phyloP scores from a whole-genome alignment of 2,329 filamentous ascomycete species.

The Pseudohalonectria lignicola region DNA sequence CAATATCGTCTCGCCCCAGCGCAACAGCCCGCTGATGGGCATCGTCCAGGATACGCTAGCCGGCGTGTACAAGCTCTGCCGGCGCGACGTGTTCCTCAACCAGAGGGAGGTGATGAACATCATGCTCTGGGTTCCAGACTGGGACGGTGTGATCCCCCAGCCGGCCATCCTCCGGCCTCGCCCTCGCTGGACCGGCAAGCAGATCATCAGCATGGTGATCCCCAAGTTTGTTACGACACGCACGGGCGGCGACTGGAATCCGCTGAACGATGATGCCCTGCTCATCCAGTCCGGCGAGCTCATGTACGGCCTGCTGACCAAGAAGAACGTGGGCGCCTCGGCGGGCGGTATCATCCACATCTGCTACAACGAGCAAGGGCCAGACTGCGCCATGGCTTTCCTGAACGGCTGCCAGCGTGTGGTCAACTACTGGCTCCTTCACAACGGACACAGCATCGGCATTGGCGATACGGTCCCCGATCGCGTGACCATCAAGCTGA shows the following conservation, averaged over 20 bases:
- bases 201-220: slow-evolving; percentile 89
- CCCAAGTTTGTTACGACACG: slow-evolving; percentile 76
- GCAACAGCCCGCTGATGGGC: slow-evolving; percentile 97
- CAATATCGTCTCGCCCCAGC: slow-evolving; percentile 96
- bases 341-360: slow-evolving; percentile 89
- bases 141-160: slow-evolving; percentile 88
- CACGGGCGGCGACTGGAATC: slow-evolving; percentile 50
- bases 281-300: slow-evolving; percentile 80
- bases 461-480: slow-evolving; percentile 98
- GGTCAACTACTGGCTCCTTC: slow-evolving; percentile 93
- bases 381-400: slow-evolving; percentile 79
- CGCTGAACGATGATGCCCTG: slow-evolving; percentile 65
- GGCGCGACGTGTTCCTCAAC: slow-evolving; percentile 80
- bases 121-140: slow-evolving; percentile 93
- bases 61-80: slow-evolving; percentile 93
- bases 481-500: slow-evolving; percentile 68
- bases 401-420: slow-evolving; percentile 93
- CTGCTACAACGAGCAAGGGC: slow-evolving; percentile 89
- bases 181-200: slow-evolving; percentile 95
- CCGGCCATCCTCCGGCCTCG: slow-evolving; percentile 90
- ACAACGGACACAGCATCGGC: slow-evolving; percentile 95
- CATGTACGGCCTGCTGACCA: slow-evolving; percentile 81
- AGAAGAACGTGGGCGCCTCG: slow-evolving; percentile 88
- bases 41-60: slow-evolving; percentile 97
- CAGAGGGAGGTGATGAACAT: slow-evolving; percentile 94